Evolutionary conservation across 495 filamentous ascomycete species (phyloP).

Genomic region (Penicillium tannophilum): DNA sequence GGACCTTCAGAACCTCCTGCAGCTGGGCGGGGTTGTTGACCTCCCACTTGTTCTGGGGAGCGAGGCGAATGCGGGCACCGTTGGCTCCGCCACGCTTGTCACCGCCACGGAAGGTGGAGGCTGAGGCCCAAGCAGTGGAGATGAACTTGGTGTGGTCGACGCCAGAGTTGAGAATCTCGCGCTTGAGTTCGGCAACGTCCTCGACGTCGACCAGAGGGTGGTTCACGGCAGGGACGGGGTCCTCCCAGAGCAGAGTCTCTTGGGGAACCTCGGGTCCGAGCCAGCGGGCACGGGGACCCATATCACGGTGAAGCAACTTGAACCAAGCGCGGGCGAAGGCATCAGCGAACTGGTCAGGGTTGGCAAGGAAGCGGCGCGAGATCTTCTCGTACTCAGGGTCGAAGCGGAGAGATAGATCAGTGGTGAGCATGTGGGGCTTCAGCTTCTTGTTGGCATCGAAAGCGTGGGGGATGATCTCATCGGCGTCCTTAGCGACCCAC

Average conservation of each 20-base stretch:
- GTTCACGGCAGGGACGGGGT: constrained; percentile 58
- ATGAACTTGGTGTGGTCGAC: constrained; percentile 58
- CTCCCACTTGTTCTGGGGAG: constrained; percentile 66
- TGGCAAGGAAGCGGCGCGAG: constrained; percentile 61
- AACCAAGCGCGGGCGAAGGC: constrained; percentile 73
- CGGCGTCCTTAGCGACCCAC: constrained; percentile 68
- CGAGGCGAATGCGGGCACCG: constrained; percentile 71
- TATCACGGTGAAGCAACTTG: constrained; percentile 75
- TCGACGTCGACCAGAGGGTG: constrained; percentile 57
- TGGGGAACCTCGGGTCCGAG: constrained; percentile 68
- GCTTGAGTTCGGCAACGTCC: constrained; percentile 64
- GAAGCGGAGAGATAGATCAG: constrained; percentile 67
- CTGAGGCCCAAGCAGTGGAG: constrained; percentile 66
- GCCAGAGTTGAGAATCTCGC: constrained; percentile 60
- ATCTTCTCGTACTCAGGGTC: constrained; percentile 75
- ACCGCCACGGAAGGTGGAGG: constrained; percentile 70
- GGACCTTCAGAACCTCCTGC: constrained; percentile 53
- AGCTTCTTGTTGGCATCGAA: constrained; percentile 67
- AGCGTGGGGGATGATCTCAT: constrained; percentile 66
- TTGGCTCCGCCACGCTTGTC: constrained; percentile 80
- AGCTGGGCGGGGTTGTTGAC: constrained; percentile 67
- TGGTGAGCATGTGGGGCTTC: constrained; percentile 67
- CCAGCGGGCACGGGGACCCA: constrained; percentile 68
- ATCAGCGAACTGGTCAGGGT: constrained; percentile 66
- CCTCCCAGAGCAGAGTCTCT: constrained; percentile 66